These are phyloP conservation scores for Parasarocladium wereldwijsianum DNA, from an alignment of 2,329 filamentous ascomycete genomes.

Conservation along the genomic window DNA sequence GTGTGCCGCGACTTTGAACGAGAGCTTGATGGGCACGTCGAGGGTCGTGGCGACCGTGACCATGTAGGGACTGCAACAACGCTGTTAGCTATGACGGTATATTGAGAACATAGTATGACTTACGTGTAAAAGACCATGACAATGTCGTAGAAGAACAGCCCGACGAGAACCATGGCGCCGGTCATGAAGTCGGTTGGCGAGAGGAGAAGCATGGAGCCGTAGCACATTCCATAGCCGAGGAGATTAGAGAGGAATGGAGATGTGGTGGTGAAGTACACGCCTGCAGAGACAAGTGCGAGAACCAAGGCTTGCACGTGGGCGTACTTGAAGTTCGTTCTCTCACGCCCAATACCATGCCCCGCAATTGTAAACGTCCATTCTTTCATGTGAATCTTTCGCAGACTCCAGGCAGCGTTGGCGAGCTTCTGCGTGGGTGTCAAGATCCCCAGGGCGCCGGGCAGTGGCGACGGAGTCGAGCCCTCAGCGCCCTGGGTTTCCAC, in stretches of 20 bases:
- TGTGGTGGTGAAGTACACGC: slow-evolving; percentile 52
- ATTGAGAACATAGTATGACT: slow-evolving; percentile 16
- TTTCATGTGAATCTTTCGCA: slow-evolving; percentile 33
- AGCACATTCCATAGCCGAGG: slow-evolving; percentile 76
- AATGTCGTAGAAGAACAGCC: slow-evolving; percentile 89
- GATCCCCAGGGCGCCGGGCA: slow-evolving; percentile 19
- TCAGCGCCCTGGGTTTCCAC: slow-evolving; percentile 10
- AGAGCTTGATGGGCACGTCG: slow-evolving; percentile 84
- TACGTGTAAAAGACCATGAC: slow-evolving; percentile 79
- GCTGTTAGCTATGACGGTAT: slow-evolving; percentile 9
- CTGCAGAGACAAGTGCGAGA: slow-evolving; percentile 35
- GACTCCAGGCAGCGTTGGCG: slow-evolving; percentile 26
- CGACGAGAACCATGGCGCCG: slow-evolving; percentile 60
- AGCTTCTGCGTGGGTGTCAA: slow-evolving; percentile 13
- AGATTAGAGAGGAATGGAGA: slow-evolving; percentile 59
- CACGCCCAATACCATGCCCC: slow-evolving; percentile 33
- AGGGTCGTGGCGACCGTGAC: slow-evolving; percentile 75
- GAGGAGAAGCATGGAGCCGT: slow-evolving; percentile 66
- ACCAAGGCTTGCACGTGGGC: slow-evolving; percentile 41
- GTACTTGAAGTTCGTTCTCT: slow-evolving; percentile 37
- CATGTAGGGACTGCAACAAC: slow-evolving; percentile 54
- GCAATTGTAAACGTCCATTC: slow-evolving; percentile 35
- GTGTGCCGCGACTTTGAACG: slow-evolving; percentile 55
- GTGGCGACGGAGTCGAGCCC: slow-evolving; percentile 11
- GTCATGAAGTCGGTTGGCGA: slow-evolving; percentile 81